Base-by-base conservation (phyloP, 2,329 filamentous ascomycete species). In the Trichophyton rubrum region DNA sequence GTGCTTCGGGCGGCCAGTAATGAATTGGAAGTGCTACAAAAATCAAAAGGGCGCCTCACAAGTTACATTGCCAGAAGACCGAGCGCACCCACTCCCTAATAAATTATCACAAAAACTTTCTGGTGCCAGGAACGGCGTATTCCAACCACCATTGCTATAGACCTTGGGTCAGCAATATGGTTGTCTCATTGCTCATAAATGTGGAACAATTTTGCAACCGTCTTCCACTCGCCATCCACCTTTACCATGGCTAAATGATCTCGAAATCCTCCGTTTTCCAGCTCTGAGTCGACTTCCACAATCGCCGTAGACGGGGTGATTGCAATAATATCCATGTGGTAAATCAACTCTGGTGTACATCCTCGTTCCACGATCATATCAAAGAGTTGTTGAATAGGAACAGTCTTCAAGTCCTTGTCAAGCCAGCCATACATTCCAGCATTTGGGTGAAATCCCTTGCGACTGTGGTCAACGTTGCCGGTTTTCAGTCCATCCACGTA, bases 311-410 rank as follows among this genome's bases (percentile, higher is more conserved):
- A 33, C 1, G 51, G 51, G 27, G 51, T 55, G 4, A 55, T 33
- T 3, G 51, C 13, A 35, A 55, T 17, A 15, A 55, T 55, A 27
- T 55, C 51, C 27, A 55, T 3, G n/a, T 15, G 24, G 51, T 27
- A 33, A 20, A 55, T 55, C 3, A 55, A 3, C 15, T 55, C 51
- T 17, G 51, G 51, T 3, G 51, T 55, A 13, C 30, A 35, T 35
- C 51, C 51, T 20, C 51, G 51, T 27, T 55, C 27, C 6, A 55
- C 51, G n/a, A 55, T 55, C 51, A 55, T n/a, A 55, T 55, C 51
- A 35, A 55, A 55, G 2, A 55, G 51, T 2, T 5, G 8, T 9
- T 55, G 51, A 35, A 55, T 55, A 5, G 51, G 51, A 17, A 17
- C 51, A 11, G 51, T 55, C 11, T 55, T 55, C 3, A 55, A 20